phyloP scores from a whole-genome alignment of 2,329 filamentous ascomycete genomes.

The Leptoxyphium fumago region DNA sequence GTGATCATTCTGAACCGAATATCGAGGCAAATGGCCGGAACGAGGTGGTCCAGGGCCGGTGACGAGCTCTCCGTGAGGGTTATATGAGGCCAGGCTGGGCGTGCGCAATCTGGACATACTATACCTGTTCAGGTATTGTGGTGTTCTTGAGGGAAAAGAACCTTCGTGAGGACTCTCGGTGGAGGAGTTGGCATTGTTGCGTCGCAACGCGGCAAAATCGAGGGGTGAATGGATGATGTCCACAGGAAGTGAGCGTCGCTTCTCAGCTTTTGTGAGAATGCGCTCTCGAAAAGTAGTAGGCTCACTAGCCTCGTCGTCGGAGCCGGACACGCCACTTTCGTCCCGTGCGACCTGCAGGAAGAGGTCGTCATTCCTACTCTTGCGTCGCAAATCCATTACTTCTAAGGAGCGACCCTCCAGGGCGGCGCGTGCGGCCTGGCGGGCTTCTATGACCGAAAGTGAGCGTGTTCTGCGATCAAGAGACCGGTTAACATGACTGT shows the following conservation, averaged over 20 bases:
- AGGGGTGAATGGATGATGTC: conserved; percentile 1
- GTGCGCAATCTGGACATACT: conserved; percentile 4
- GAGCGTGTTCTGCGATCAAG: neutral
- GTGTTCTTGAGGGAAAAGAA: conserved; percentile 7
- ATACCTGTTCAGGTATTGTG: conserved; percentile 8
- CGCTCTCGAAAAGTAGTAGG: conserved; percentile 1
- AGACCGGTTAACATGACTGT: neutral
- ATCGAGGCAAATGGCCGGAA: conserved; percentile 9
- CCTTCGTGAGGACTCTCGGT: neutral
- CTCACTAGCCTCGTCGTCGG: conserved; percentile 3
- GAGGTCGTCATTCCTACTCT: conserved; percentile 11
- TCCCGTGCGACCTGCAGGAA: conserved; percentile 17
- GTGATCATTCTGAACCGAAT: conserved; percentile 7
- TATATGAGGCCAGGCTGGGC: conserved; percentile 3
- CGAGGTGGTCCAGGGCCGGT: conserved; percentile 7
- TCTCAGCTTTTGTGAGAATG: conserved; percentile 23
- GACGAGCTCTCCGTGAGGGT: conserved; percentile 10
- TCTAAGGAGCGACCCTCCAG: neutral
- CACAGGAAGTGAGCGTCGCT: conserved; percentile 7
- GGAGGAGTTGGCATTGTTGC: neutral
- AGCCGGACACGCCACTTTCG: conserved; percentile 7
- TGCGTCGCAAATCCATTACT: neutral
- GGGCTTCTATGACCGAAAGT: neutral
- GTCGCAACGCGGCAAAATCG: conserved; percentile 1
- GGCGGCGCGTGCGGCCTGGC: neutral